Base-by-base conservation (phyloP, 169 alveolate species). In the Cryptosporidium parvum region DNA sequence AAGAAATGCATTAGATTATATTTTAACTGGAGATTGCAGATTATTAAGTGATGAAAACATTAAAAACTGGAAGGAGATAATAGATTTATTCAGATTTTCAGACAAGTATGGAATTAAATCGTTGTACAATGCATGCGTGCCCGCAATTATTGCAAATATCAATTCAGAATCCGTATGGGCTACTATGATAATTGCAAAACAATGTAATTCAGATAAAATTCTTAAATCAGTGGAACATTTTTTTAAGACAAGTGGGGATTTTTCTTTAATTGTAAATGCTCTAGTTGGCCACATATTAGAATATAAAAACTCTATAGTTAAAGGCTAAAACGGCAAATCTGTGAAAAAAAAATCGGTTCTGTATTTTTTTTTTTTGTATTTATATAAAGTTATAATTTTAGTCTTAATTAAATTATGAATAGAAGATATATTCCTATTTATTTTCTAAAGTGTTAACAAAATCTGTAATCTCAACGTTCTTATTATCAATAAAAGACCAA, bases 401-500 rank as follows among this genome's bases (percentile, higher is more conserved):
- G 18, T 48, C 21, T 48, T 48, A 16, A 48, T 48, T 48, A 10
- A 48, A 14, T 48, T 14, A 48, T 48, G 18, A 14, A 44, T 44
- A 1, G 21, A 48, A 48, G 21, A 0, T 12, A 21, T 59, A 21
- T 21, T 59, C 0, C 29, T n/a, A 21, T 18, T 67, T 67, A 23
- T 51, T 56, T 73, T 73, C 86, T 3, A 73, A 9, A 58, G 21
- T 18, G 3, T 73, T 58, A 16, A 73, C 14, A 56, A 73, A 73
- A 16, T 59, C 68, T 9, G 26, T 21, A 29, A 73, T 73, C 21
- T 73, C 86, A 14, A n/a, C 18, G n/a, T 21, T 56, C 1, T 33
- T 56, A 31, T 53, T n/a, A 53, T 73, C 86, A 16, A 73, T 73
- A 16, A 48, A 73, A n/a, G 86, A 73, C 86, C 86, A 73, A 6